These are phyloP conservation scores for Melampsora americana DNA, from an alignment of 1,284 basidiomycete species.

Conservation along the genomic window DNA sequence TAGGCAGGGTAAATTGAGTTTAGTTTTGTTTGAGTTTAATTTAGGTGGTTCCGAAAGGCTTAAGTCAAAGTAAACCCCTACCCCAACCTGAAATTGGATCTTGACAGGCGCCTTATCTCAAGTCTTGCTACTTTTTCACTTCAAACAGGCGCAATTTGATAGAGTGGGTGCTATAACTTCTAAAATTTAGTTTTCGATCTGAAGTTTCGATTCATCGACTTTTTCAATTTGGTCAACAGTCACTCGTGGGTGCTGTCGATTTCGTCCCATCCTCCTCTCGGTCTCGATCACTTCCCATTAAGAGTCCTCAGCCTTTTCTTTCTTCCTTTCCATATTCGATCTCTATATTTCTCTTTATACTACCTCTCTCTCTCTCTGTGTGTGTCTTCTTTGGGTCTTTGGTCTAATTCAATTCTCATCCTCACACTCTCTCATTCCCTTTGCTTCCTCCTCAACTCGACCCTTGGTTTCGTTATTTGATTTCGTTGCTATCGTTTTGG, in stretches of 20 bases:
- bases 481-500: background rate
- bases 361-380: slow-evolving; percentile 44
- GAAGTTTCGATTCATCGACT: too few relatives aligned
- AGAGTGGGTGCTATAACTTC: too few relatives aligned
- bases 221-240: too few relatives aligned
- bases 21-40: too few relatives aligned
- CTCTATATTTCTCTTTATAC: slow-evolving; percentile 31
- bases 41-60: too few relatives aligned
- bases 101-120: too few relatives aligned
- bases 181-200: too few relatives aligned
- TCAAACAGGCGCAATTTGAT: too few relatives aligned
- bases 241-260: background rate
- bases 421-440: slow-evolving; percentile 44
- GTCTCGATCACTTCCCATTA: slow-evolving; percentile 38
- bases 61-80: too few relatives aligned
- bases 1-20: too few relatives aligned
- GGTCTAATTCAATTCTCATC: slow-evolving; percentile 24
- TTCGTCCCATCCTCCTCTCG: slow-evolving; percentile 43
- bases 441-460: slow-evolving; percentile 46
- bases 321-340: slow-evolving; percentile 15
- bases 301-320: slow-evolving; percentile 54
- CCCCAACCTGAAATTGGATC: too few relatives aligned
- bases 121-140: too few relatives aligned
- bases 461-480: slow-evolving; percentile 43
- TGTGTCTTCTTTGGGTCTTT: slow-evolving; percentile 46